Conservation (phyloP, 1,284 basidiomycete genomes). For the Farysia itapuensis region DNA sequence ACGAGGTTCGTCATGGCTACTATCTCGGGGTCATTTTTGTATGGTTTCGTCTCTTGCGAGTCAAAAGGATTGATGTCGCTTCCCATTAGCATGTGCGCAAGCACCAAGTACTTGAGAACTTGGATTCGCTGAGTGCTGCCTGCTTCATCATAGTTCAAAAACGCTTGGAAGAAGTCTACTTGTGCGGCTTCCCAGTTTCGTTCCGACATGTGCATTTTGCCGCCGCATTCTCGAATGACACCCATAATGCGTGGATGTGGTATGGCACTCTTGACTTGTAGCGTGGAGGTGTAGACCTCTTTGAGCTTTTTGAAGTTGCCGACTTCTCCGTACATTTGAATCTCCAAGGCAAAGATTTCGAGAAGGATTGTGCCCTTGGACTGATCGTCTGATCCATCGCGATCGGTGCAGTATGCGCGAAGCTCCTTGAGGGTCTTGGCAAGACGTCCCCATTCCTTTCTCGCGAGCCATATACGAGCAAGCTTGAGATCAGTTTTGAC, state of each 20-base stretch:
- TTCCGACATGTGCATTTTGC: conserved; percentile 99
- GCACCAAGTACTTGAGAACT: conserved; percentile 95
- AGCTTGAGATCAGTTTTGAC: conserved; percentile 96
- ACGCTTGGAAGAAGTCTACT: conserved; percentile 97
- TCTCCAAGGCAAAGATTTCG: conserved; percentile 98
- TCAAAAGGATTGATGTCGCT: conserved; percentile 99
- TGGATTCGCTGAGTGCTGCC: conserved; percentile 94
- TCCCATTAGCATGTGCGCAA: conserved; percentile 97
- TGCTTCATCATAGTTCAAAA: conserved; percentile 97
- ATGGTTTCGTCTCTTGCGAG: conserved; percentile 99
- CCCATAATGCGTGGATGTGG: conserved; percentile 98
- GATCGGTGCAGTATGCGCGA: conserved; percentile 63
- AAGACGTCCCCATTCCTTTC: conserved; percentile 84
- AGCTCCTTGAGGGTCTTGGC: conserved; percentile 64
- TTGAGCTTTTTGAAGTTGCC: conserved; percentile 94
- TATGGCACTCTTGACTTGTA: conserved; percentile 89
- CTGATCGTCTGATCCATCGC: conserved; percentile 75
- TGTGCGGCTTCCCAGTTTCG: conserved; percentile 95
- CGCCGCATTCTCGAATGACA: conserved; percentile 97
- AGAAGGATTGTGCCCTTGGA: conserved; percentile 87
- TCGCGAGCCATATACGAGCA: conserved; percentile 94
- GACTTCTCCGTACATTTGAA: conserved; percentile 98
- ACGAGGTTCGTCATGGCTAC: conserved; percentile 97
- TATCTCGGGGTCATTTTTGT: conserved; percentile 94
- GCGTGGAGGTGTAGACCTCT: conserved; percentile 94